Conservation (phyloP, 345 rosid genomes). For the Populus ilicifolia region DNA sequence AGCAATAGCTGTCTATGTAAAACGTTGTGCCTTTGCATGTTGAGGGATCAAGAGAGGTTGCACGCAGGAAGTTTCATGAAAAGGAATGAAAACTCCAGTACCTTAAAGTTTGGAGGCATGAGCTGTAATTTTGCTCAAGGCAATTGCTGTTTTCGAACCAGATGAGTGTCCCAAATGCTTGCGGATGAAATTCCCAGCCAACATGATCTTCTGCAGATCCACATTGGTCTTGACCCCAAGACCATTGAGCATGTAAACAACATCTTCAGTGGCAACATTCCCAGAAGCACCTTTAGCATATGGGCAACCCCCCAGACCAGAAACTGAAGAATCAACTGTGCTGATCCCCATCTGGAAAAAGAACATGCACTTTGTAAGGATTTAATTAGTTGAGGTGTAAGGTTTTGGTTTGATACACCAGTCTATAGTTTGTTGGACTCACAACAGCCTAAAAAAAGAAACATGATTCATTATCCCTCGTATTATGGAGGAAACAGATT, state of each 20-base stretch:
- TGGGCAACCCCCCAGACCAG: conserved; percentile 79
- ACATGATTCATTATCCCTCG: not conserved
- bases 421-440: not conserved
- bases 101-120: conserved; percentile 73
- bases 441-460: not conserved
- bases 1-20: not conserved
- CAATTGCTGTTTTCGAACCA: conserved; percentile 56
- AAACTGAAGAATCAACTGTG: conserved; percentile 57
- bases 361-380: not conserved
- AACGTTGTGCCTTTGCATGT: not conserved
- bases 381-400: not conserved
- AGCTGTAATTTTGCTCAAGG: conserved; percentile 38
- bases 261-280: conserved; percentile 72
- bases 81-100: not conserved
- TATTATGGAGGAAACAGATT: no score
- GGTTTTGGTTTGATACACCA: not conserved
- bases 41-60: not conserved
- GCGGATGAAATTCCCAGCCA: conserved; percentile 63
- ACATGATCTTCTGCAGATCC: conserved; percentile 51
- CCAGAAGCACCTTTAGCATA: conserved; percentile 78
- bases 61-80: not conserved
- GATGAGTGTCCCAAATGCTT: conserved; percentile 52
- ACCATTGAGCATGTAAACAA: conserved; percentile 68
- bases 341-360: conserved; percentile 65
- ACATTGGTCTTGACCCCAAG: conserved; percentile 69